Percentiles rank a stretch among this genome's conserved stretches.
Evolutionary conservation across 116 monocot genomes (phyloP).

Genomic region (Dioscorea cayenensis): DNA sequence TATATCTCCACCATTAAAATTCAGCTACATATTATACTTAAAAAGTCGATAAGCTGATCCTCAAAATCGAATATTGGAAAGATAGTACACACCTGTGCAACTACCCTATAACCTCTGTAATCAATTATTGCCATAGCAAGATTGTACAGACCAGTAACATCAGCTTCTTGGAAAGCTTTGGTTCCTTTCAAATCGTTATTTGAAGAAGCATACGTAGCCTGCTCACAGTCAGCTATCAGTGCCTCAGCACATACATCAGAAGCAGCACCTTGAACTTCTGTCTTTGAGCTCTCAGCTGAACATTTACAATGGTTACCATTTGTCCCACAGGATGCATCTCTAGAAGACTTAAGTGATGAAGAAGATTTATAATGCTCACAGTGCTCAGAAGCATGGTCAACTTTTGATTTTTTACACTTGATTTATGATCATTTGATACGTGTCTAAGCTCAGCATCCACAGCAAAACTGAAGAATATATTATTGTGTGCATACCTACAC

Average conservation of each 20-base stretch:
- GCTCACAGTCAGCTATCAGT: slow-evolving; percentile 69
- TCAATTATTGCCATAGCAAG: slow-evolving; percentile 98
- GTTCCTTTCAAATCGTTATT: slow-evolving; percentile 99
- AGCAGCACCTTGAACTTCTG: slow-evolving; percentile 18
- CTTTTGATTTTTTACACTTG: slow-evolving; percentile 10
- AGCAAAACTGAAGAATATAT: slow-evolving; percentile 98
- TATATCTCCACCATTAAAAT: no score
- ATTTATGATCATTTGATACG: slow-evolving; percentile 40
- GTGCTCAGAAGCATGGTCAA: slow-evolving; percentile 12
- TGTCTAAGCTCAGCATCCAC: slow-evolving; percentile 88
- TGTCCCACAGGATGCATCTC: slow-evolving; percentile 2
- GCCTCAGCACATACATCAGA: slow-evolving; percentile 36
- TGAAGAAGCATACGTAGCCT: slow-evolving; percentile 99
- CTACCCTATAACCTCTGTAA: slow-evolving; percentile 91
- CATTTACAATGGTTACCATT: slow-evolving; percentile 13
- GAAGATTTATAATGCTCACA: slow-evolving; percentile 1
- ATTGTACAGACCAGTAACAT: slow-evolving; percentile 92
- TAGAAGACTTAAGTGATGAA: slow-evolving; percentile 8
- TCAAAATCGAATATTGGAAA: not conserved
- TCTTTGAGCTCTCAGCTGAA: not conserved
- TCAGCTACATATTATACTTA: no score
- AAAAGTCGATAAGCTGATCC: not conserved
- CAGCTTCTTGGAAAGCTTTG: slow-evolving; percentile 94
- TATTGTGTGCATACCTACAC: slow-evolving; percentile 96
- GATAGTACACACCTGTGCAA: slow-evolving; percentile 75